These are phyloP conservation scores for Cytospora piceae DNA, from an alignment of 2,329 filamentous ascomycete genomes.

Conservation along the genomic window DNA sequence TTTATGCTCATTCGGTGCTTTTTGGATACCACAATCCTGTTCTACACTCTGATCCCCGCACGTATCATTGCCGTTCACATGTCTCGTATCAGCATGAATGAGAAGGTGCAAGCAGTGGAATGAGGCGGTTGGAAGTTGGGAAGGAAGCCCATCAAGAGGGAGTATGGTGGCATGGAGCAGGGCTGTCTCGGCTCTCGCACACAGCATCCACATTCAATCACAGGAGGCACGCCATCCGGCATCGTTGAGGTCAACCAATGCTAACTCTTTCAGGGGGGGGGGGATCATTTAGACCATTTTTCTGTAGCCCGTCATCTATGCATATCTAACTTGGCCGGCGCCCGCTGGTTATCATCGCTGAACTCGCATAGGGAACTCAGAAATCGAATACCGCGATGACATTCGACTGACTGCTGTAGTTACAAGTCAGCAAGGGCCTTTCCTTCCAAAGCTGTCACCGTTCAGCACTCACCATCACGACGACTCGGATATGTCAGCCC, in stretches of 20 bases:
- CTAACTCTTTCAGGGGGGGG: too few relatives aligned
- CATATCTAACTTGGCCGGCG: background rate
- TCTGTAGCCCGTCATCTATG: background rate
- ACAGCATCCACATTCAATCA: background rate
- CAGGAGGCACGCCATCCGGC: background rate
- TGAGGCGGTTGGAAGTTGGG: background rate
- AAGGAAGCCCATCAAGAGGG: background rate
- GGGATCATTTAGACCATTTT: too few relatives aligned
- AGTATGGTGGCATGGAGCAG: background rate
- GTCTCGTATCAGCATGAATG: background rate
- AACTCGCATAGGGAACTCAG: background rate
- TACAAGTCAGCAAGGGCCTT: background rate
- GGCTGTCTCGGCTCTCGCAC: background rate
- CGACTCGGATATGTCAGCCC: conserved; percentile 26
- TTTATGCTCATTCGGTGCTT: background rate
- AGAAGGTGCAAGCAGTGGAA: background rate
- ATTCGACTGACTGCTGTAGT: background rate
- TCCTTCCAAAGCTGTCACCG: background rate
- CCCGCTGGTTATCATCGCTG: background rate
- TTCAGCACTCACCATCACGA: conserved; percentile 6
- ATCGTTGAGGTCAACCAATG: background rate
- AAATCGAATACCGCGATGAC: background rate
- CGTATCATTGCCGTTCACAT: background rate
- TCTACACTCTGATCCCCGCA: background rate
- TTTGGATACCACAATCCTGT: background rate